Conservation (phyloP, 1,284 basidiomycete species). For the Agroathelia rolfsii region DNA sequence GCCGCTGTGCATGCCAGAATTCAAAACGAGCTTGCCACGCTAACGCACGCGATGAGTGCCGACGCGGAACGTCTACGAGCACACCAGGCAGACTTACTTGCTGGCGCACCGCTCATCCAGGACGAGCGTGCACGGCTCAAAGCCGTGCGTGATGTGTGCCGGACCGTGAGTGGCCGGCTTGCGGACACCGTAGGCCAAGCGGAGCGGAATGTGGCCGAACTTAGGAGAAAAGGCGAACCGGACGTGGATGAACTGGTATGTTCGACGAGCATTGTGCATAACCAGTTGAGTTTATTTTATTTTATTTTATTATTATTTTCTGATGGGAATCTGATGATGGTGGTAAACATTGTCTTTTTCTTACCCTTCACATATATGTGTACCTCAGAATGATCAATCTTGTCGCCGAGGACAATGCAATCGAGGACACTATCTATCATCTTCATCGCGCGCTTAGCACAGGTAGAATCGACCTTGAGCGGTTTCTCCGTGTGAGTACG, state of each 20-base stretch:
- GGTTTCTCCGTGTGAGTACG: slow-evolving; percentile 73
- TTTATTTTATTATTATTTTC: slow-evolving; percentile 8
- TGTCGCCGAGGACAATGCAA: slow-evolving; percentile 96
- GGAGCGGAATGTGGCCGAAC: slow-evolving; percentile 57
- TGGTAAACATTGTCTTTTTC: slow-evolving; percentile 3
- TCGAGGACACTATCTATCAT: slow-evolving; percentile 97
- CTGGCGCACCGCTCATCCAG: slow-evolving; percentile 84
- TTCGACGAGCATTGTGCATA: slow-evolving; percentile 89
- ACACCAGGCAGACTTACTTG: slow-evolving; percentile 75
- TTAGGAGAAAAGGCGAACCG: slow-evolving; percentile 67
- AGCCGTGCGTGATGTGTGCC: slow-evolving; percentile 91
- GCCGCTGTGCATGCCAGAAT: slow-evolving; percentile 72
- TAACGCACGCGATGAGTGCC: slow-evolving; percentile 54
- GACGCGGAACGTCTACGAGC: slow-evolving; percentile 72
- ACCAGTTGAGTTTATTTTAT: slow-evolving; percentile 60
- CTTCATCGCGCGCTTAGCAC: slow-evolving; percentile 88
- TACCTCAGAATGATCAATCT: slow-evolving; percentile 76
- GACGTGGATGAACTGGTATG: slow-evolving; percentile 92
- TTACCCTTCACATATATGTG: slow-evolving; percentile 4
- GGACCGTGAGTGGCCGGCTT: slow-evolving; percentile 62
- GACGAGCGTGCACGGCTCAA: slow-evolving; percentile 95
- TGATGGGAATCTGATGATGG: too few species aligned
- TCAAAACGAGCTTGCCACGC: slow-evolving; percentile 53
- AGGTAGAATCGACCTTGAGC: slow-evolving; percentile 86
- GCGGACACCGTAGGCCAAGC: slow-evolving; percentile 52